A percentile compares a stretch with the other conserved stretches of the same genome.
Evolutionary conservation across 108 stramenopile species (phyloP).

Genomic region (Nitzschia inconspicua): DNA sequence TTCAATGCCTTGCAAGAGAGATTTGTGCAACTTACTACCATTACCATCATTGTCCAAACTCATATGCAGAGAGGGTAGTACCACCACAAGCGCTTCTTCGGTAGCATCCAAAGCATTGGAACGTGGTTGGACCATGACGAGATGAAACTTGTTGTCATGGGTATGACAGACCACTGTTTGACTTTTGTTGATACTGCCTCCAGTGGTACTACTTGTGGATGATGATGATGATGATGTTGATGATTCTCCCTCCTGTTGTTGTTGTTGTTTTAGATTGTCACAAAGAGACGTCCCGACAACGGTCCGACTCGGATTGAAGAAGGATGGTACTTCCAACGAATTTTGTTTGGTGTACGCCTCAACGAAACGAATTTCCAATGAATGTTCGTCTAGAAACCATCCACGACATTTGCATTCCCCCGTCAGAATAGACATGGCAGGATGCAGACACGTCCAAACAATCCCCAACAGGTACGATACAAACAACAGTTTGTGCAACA

Average conservation of each 20-base stretch:
- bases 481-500: conserved; percentile 23
- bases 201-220: too few species aligned
- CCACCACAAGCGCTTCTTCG: conserved; percentile 74
- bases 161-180: conserved; percentile 15
- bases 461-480: conserved; percentile 69
- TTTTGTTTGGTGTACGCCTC: conserved; percentile 4
- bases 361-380: conserved; percentile 49
- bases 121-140: conserved; percentile 42
- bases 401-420: conserved; percentile 81
- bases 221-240: background rate
- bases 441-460: conserved; percentile 66
- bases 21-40: conserved; percentile 40
- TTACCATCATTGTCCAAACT: background rate
- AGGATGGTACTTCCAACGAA: background rate
- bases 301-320: background rate
- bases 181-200: background rate
- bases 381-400: conserved; percentile 78
- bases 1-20: conserved; percentile 48
- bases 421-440: conserved; percentile 63
- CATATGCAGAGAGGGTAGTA: conserved; percentile 38
- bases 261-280: background rate
- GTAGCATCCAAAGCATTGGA: conserved; percentile 37
- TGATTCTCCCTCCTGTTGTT: background rate
- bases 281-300: too few species aligned
- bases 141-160: conserved; percentile 42